Evolutionary conservation across 805 yeast genomes (phyloP).

Genomic region (Peterozyma toletana): DNA sequence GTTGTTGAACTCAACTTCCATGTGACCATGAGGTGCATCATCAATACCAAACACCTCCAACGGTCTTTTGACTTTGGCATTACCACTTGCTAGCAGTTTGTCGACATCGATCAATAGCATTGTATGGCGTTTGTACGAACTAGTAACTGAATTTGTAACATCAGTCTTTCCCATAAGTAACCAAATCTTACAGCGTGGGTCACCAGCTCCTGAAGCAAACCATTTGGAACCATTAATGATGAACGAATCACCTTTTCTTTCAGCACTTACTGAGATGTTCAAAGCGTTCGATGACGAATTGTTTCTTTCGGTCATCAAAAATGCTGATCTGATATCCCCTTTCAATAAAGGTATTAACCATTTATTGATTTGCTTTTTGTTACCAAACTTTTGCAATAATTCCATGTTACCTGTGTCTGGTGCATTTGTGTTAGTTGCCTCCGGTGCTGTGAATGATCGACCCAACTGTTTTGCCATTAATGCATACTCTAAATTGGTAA

Average conservation of each 20-base stretch:
- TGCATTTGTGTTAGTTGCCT: slow-evolving; percentile 52
- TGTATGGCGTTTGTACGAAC: slow-evolving; percentile 45
- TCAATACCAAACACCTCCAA: slow-evolving; percentile 51
- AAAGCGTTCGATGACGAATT: slow-evolving; percentile 56
- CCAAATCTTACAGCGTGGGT: slow-evolving; percentile 50
- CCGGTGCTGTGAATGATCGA: slow-evolving; percentile 45
- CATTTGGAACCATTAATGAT: slow-evolving; percentile 57
- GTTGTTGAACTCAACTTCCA: slow-evolving; percentile 46
- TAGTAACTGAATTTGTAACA: slow-evolving; percentile 18
- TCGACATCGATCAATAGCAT: slow-evolving; percentile 48
- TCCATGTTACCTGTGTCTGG: slow-evolving; percentile 67
- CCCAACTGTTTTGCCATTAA: slow-evolving; percentile 61
- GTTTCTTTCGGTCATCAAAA: slow-evolving; percentile 59
- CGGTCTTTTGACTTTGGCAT: slow-evolving; percentile 41
- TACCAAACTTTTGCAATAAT: slow-evolving; percentile 28
- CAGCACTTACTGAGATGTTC: slow-evolving; percentile 44
- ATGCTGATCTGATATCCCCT: slow-evolving; percentile 53
- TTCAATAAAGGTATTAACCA: slow-evolving; percentile 47
- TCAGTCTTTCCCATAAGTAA: slow-evolving; percentile 45
- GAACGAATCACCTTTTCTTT: slow-evolving; percentile 31
- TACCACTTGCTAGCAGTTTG: slow-evolving; percentile 40
- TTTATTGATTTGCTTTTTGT: slow-evolving; percentile 26
- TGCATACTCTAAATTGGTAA: slow-evolving; percentile 55
- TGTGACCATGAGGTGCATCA: slow-evolving; percentile 71
- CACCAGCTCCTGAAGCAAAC: slow-evolving; percentile 70